A percentile compares a stretch with the other conserved stretches of the same genome.
Evolutionary conservation across 2,329 filamentous ascomycete species (phyloP).

Genomic region (Calonectria montana): DNA sequence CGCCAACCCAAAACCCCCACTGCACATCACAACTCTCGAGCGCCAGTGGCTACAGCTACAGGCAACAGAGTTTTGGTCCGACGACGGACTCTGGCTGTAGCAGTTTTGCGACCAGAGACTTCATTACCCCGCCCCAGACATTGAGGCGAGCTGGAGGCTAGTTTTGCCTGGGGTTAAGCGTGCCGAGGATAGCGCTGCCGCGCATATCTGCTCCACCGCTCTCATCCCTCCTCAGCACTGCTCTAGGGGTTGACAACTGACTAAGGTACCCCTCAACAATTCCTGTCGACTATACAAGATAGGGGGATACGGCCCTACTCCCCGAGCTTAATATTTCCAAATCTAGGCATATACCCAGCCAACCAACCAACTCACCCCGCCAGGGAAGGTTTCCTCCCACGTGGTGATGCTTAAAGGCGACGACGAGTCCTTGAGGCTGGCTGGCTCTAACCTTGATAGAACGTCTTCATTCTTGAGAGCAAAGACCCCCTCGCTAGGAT

Average conservation of each 20-base stretch:
- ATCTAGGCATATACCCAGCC: constrained; percentile 8
- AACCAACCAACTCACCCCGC: constrained; percentile 2
- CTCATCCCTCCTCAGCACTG: not conserved
- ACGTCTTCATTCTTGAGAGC: not conserved
- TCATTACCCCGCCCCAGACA: constrained; percentile 20
- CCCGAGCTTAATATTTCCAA: constrained; percentile 10
- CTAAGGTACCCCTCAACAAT: constrained; percentile 14
- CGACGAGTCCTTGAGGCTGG: not conserved
- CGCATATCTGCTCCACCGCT: constrained; percentile 11
- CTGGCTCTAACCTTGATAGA: not conserved
- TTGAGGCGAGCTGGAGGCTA: constrained; percentile 6
- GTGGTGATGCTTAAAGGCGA: not conserved
- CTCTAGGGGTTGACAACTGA: not conserved
- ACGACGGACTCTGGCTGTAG: not conserved
- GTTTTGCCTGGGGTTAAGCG: constrained; percentile 7
- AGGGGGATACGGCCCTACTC: not conserved
- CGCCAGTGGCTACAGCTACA: constrained; percentile 16
- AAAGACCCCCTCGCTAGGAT: not conserved
- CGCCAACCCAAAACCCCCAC: constrained; percentile 15
- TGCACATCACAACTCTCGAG: constrained; percentile 19
- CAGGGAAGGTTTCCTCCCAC: not conserved
- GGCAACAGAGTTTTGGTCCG: constrained; percentile 4
- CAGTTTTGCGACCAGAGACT: constrained; percentile 1
- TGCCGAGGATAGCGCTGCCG: constrained; percentile 23
- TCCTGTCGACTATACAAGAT: constrained; percentile 10